A percentile compares a stretch with the other conserved stretches of the same genome.
phyloP scores from a whole-genome alignment of 495 filamentous ascomycete genomes.

The Halenospora varia region DNA sequence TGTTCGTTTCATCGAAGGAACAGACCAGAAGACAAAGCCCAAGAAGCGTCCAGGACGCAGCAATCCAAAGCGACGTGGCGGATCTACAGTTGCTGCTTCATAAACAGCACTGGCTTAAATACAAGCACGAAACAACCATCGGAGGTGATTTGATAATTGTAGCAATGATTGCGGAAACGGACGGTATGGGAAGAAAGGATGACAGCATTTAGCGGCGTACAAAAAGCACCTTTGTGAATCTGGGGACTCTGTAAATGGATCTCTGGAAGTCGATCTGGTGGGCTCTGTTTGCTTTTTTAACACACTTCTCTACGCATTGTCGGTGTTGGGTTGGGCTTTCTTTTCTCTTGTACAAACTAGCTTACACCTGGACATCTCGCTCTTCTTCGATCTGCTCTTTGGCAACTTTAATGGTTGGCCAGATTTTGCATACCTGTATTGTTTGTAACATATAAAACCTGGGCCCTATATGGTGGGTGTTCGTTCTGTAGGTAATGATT shows the following conservation, averaged over 20 bases:
- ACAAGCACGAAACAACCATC: not conserved
- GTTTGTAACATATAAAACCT: not conserved
- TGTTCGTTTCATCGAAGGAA: slow-evolving; percentile 81
- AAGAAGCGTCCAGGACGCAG: slow-evolving; percentile 65
- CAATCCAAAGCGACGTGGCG: slow-evolving; percentile 71
- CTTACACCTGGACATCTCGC: not conserved
- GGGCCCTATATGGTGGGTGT: not conserved
- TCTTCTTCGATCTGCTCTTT: not conserved
- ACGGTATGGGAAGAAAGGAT: not conserved
- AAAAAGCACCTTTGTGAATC: not conserved
- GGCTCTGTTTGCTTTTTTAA: not conserved
- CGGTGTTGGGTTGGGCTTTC: not conserved
- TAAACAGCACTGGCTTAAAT: not conserved
- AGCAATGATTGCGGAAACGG: not conserved
- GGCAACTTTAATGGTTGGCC: not conserved
- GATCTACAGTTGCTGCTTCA: slow-evolving; percentile 17
- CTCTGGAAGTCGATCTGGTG: not conserved
- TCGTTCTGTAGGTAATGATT: not conserved
- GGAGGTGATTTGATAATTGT: not conserved
- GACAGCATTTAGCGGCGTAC: slow-evolving; percentile 1
- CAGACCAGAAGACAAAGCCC: slow-evolving; percentile 53
- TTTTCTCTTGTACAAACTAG: not conserved
- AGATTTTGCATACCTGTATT: not conserved
- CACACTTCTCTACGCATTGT: not conserved
- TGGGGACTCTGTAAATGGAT: not conserved